Base-by-base conservation (phyloP, 2,329 filamentous ascomycete genomes). In the Thermochaetoides dissita region DNA sequence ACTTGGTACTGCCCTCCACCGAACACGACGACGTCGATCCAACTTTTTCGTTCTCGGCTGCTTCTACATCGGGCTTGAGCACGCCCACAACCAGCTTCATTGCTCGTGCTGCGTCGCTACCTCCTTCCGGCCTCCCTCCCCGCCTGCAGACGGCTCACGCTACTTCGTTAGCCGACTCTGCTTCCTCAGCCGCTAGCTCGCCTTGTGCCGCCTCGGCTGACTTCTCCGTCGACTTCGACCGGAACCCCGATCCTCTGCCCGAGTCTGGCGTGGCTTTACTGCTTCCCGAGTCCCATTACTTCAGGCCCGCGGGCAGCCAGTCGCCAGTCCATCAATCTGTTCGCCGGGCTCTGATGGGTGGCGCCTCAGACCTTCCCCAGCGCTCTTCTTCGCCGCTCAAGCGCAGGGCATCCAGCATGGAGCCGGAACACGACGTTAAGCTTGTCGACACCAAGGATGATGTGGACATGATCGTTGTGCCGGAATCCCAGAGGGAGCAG, bases 371-470 rank as follows among this genome's bases (percentile, higher is more conserved):
- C 47, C 55, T 67, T 24, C 67, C 71, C 45, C 70, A 78, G 36
- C 69, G 76, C 51, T 76, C 76, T 12, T 79, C 76, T 29, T 81
- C 76, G 12, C 76, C 76, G 7, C 59, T 80, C 43, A 81, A 81
- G 60, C 68, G 76, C 54, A 68, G 71, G 48, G 76, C 76, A 32
- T 77, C 72, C 45, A 76, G 71, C 55, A 75, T 77, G 72, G 71
- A 76, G 41, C 66, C 65, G 39, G 70, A 72, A 38, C 54, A 56
- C 24, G 58, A 65, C 34, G 17, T 24, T 24, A 42, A 12, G 7
- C n/a, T 34, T 33, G 53, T 58, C 41, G 58, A 62, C 46, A 58
- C 59, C 42, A 57, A 57, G 42, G 65, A 63, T 49, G 67, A 71
- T 48, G 61, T 69, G 38, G 67, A 69, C 46, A 68, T 69, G 66